These are phyloP conservation scores for Tricholomella constricta DNA, from an alignment of 768 basidiomycete species.

Conservation along the genomic window DNA sequence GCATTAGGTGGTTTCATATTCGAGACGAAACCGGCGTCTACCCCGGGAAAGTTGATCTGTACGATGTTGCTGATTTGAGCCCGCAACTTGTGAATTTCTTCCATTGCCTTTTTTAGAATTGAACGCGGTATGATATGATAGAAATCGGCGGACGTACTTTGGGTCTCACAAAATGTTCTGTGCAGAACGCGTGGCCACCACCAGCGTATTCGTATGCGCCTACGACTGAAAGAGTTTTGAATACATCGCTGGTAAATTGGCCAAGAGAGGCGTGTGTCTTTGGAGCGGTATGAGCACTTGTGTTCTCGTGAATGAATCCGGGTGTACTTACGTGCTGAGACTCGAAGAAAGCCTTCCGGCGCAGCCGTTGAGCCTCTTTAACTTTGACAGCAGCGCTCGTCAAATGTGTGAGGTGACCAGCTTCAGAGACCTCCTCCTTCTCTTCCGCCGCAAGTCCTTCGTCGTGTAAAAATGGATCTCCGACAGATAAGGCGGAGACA, in stretches of 20 bases:
- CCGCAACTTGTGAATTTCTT: constrained; percentile 96
- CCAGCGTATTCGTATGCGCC: constrained; percentile 95
- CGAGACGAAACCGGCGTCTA: constrained; percentile 58
- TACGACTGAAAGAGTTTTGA: constrained; percentile 88
- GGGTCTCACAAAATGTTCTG: constrained; percentile 83
- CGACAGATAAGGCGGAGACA: constrained; percentile 89
- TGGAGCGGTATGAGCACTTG: not conserved
- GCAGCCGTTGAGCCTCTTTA: constrained; percentile 59
- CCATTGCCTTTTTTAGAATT: constrained; percentile 74
- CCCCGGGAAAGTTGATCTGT: constrained; percentile 69
- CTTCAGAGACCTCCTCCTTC: constrained; percentile 33
- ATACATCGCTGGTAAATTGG: constrained; percentile 78
- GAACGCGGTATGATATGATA: not conserved
- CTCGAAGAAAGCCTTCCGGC: constrained; percentile 80
- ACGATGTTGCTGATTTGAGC: constrained; percentile 88
- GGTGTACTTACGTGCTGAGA: constrained; percentile 64
- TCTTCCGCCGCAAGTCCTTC: constrained; percentile 59
- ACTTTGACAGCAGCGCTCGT: constrained; percentile 46
- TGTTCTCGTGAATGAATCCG: not conserved
- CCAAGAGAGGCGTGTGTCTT: constrained; percentile 84
- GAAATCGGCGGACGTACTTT: constrained; percentile 57
- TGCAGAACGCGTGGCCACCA: constrained; percentile 78
- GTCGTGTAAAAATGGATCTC: constrained; percentile 93
- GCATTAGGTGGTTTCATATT: constrained; percentile 76
- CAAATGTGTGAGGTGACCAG: constrained; percentile 41